Conservation (phyloP, 1,284 basidiomycete genomes). For the Fomitopsis palustris region DNA sequence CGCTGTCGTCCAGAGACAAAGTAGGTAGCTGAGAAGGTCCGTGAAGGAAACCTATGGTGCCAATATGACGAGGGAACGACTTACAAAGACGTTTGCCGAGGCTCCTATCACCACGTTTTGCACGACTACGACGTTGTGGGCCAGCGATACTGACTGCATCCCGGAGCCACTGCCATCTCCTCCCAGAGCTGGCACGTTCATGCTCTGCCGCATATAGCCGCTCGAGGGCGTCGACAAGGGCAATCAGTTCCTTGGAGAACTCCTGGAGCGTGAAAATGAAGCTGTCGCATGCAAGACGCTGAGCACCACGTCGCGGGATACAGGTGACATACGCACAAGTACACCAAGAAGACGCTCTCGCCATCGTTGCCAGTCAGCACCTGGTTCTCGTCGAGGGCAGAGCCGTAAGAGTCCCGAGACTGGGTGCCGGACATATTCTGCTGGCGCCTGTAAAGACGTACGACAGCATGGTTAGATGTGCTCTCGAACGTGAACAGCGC, state of each 20-base stretch:
- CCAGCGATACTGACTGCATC: conserved; percentile 2
- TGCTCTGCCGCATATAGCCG: conserved; percentile 64
- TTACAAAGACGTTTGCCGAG: conserved; percentile 24
- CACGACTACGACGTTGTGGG: conserved; percentile 1
- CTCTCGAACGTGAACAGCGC: conserved; percentile 76
- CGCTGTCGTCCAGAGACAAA: conserved; percentile 57
- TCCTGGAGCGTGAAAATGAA: conserved; percentile 94
- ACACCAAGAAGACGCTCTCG: conserved; percentile 81
- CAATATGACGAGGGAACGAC: conserved; percentile 3
- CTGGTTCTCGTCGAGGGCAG: conserved; percentile 33
- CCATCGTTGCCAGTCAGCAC: conserved; percentile 43
- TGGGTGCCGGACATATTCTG: conserved; percentile 40
- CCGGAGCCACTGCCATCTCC: conserved; percentile 38
- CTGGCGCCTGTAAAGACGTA: conserved; percentile 63
- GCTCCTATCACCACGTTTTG: conserved; percentile 7
- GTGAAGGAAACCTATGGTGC: not conserved
- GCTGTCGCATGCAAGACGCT: conserved; percentile 45
- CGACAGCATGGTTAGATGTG: conserved; percentile 78
- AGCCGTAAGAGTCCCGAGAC: conserved; percentile 29
- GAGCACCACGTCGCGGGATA: not conserved
- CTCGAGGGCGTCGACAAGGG: conserved; percentile 78
- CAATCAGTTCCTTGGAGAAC: conserved; percentile 79
- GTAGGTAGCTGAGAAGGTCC: conserved; percentile 45
- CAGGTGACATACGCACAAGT: conserved; percentile 63
- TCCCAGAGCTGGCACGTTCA: conserved; percentile 35